Evolutionary conservation across 2,329 filamentous ascomycete genomes (phyloP), one percentile per base, ranked within the genome.

Genomic region (Penicillium oxalicum): DNA sequence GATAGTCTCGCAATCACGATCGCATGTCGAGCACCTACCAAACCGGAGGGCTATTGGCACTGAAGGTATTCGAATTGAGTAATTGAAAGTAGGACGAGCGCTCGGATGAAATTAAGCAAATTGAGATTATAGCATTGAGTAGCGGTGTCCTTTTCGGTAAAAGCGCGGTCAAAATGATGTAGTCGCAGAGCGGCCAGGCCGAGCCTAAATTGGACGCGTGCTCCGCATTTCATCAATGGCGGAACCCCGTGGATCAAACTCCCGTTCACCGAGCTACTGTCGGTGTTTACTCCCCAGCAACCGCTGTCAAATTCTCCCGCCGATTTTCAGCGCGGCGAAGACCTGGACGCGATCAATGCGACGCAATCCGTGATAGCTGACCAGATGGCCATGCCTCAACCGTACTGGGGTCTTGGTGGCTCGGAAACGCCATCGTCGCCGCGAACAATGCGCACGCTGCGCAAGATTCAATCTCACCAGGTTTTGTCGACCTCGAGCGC

Each of bases 401-500:
- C 57, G 38, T 52, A 53, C 35, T 59, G 57, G 58, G 59, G 59
- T 45, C 52, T 66, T 40, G 56, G 61, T n/a, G 55, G 54, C 48
- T 58, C 62, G 35, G 61, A 65, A 28, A 53, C 60, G 40, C 65
- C 66, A 33, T 77, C 82, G 52, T 83, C 82, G 27, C 82, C 83
- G 38, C 78, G 82, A 53, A 82, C 81, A 26, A 80, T 83, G 64
- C 81, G 86, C 60, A 78, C 80, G 40, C 75, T 90, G 51, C 81
- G 87, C 58, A 84, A 85, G 64, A 80, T 88, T 28, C 85, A 89
- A 68, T 90, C 87, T 29, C 86, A 87, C 44, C 86, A 89, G 50
- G 63, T 72, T 75, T 79, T 68, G 70, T 88, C 64, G 64, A 80
- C 80, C 0, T 73, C 84, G 54, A 81, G 83, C 59, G 77, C 82